These are phyloP conservation scores for Fomitiporia mediterranea DNA, from an alignment of 1,284 basidiomycete genomes.

Conservation along the genomic window DNA sequence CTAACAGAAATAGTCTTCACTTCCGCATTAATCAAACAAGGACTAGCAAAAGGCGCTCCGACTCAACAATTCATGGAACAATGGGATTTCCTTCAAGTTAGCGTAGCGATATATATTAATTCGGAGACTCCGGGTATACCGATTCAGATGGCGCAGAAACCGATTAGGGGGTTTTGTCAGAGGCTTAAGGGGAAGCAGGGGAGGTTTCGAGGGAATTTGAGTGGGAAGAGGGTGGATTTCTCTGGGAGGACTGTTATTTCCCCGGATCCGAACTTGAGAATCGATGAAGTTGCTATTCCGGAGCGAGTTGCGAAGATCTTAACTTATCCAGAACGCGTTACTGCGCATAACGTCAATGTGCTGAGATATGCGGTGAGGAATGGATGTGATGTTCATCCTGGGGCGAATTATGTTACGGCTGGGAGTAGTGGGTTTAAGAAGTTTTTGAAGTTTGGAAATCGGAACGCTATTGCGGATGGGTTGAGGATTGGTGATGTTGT, in stretches of 20 bases:
- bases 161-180: constrained; percentile 96
- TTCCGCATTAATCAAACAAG: constrained; percentile 90
- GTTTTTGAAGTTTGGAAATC: constrained; percentile 79
- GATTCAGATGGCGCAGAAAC: constrained; percentile 80
- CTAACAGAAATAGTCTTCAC: constrained; percentile 96
- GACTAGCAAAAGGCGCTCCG: constrained; percentile 82
- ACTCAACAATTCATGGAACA: constrained; percentile 94
- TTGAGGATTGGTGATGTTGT: constrained; percentile 85
- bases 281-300: constrained; percentile 97
- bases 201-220: constrained; percentile 97
- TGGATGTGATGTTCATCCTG: constrained; percentile 90
- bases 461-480: constrained; percentile 70
- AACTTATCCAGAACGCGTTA: constrained; percentile 96
- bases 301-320: constrained; percentile 94
- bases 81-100: constrained; percentile 97
- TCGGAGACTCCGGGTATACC: constrained; percentile 94
- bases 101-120: constrained; percentile 98
- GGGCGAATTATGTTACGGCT: constrained; percentile 90
- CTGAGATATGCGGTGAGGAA: constrained; percentile 82
- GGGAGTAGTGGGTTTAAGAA: constrained; percentile 81
- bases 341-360: constrained; percentile 82
- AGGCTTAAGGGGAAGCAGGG: constrained; percentile 99
- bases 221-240: constrained; percentile 99
- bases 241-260: constrained; percentile 98
- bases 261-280: constrained; percentile 95